These are phyloP conservation scores for Sicyos baderoa DNA, from an alignment of 306 rosid genomes.

Conservation along the genomic window DNA sequence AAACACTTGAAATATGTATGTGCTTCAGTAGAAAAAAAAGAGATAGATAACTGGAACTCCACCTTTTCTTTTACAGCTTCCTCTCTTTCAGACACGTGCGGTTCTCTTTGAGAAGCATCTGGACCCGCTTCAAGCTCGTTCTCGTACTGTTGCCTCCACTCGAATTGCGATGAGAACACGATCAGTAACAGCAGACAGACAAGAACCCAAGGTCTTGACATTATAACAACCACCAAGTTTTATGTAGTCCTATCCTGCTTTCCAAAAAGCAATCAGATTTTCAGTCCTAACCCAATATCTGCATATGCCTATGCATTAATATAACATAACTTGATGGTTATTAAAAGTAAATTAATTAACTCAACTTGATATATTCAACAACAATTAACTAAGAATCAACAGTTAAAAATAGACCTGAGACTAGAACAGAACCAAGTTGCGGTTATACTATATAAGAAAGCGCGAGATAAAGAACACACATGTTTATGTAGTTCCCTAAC, in stretches of 20 bases:
- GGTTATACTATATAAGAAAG: not conserved
- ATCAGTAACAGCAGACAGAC: slow-evolving; percentile 48
- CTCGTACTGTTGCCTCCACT: slow-evolving; percentile 55
- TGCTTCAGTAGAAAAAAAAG: not conserved
- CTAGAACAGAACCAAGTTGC: not conserved
- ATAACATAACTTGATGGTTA: slow-evolving; percentile 7
- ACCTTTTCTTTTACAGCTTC: slow-evolving; percentile 52
- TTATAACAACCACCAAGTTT: slow-evolving; percentile 24
- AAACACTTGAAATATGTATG: not conserved
- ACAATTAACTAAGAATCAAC: not conserved
- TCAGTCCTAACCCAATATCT: not conserved
- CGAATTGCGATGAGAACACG: slow-evolving; percentile 51
- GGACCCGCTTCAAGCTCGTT: slow-evolving; percentile 38
- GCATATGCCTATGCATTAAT: not conserved
- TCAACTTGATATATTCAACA: not conserved
- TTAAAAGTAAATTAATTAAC: not conserved
- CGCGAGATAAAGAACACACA: no score
- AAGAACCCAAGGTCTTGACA: slow-evolving; percentile 52
- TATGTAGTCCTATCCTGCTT: slow-evolving; percentile 24
- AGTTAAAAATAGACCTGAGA: not conserved
- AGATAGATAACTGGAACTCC: slow-evolving; percentile 5
- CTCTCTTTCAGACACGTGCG: slow-evolving; percentile 38
- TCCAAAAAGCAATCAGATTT: slow-evolving; percentile 7
- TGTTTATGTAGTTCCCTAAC: no score
- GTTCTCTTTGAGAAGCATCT: slow-evolving; percentile 30